These are phyloP conservation scores for Anthostomella pinea DNA, from an alignment of 2,329 filamentous ascomycete genomes.

Conservation along the genomic window DNA sequence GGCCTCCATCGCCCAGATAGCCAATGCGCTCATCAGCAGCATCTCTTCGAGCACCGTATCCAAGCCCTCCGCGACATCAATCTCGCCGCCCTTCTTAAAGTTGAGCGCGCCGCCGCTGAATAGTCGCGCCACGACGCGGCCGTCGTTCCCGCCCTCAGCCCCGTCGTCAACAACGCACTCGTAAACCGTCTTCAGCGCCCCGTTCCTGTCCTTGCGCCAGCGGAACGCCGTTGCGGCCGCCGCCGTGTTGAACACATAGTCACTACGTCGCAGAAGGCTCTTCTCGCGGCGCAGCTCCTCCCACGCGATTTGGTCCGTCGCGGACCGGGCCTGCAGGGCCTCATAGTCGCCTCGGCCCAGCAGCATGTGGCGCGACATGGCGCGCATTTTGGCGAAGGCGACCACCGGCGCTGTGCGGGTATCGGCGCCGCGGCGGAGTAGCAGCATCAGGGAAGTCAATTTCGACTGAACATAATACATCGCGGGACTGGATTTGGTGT, in stretches of 20 bases:
- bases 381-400: neutral
- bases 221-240: neutral
- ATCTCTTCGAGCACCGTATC: slow-evolving; percentile 1
- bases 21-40: slow-evolving; percentile 6
- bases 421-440: neutral
- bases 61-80: slow-evolving; percentile 6
- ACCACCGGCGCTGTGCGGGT: slow-evolving; percentile 1
- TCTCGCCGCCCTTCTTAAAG: slow-evolving; percentile 9
- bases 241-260: slow-evolving; percentile 8
- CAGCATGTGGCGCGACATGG: slow-evolving; percentile 1
- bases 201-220: slow-evolving; percentile 10
- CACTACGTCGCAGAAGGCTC: slow-evolving; percentile 6
- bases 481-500: neutral
- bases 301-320: neutral
- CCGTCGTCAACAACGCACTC: too few relatives aligned
- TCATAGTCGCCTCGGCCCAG: slow-evolving; percentile 2
- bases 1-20: slow-evolving; percentile 8
- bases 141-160: neutral
- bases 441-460: neutral
- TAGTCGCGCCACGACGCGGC: slow-evolving; percentile 6
- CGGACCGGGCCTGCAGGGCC: too few relatives aligned
- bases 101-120: slow-evolving; percentile 8
- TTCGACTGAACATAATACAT: slow-evolving; percentile 1
- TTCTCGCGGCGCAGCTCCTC: slow-evolving; percentile 9
- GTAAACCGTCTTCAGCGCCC: slow-evolving; percentile 4